Base-by-base conservation (phyloP, 345 rosid species). In the Eucalyptus curtisii region DNA sequence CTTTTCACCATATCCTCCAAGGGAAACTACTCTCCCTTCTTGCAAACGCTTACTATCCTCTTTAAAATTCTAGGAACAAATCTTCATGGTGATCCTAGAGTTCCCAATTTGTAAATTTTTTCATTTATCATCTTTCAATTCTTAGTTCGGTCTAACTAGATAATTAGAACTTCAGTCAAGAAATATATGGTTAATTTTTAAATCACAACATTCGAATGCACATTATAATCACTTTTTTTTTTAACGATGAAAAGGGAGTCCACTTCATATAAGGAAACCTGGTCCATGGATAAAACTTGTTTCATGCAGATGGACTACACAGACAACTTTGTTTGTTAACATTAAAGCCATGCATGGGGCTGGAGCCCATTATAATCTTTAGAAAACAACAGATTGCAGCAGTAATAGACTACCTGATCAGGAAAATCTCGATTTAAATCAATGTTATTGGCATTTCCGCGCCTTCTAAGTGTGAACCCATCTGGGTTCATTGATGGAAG, bases 351-450 rank as follows among this genome's bases (percentile, higher is more conserved):
- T 40, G 47, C 82, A 76, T 76, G 47, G 87, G 15, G 40, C 33
- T 49, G 24, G n/a, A 86, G 88, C 71, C 57, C 30, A 86, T 48
- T 30, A 24, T 22, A 53, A 57, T 13, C 17, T 40, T 76, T 20
- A 37, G 27, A 76, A 76, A 76, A 6, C 27, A 20, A 76, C 13
- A 13, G 57, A 66, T 87, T 27, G 71, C 45, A 87, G 48, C 47
- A 86, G 66, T 86, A 52, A 49, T 13, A 86, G 91, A 50, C 89
- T 92, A 97, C 99, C 99, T 98, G 99, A 89, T 98, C 99, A 64
- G 99, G 99, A 92, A 97, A 98, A 94, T 97, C 99, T 57, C 99
- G 95, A 94, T 98, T 98, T 61, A 98, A 93, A 95, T 98, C 99
- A 86, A 98, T 92, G 89, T 94, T 90, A 87, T 97, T 95, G 86